Base-by-base conservation (phyloP, 306 rosid genomes). In the Hippophae tibetana region DNA sequence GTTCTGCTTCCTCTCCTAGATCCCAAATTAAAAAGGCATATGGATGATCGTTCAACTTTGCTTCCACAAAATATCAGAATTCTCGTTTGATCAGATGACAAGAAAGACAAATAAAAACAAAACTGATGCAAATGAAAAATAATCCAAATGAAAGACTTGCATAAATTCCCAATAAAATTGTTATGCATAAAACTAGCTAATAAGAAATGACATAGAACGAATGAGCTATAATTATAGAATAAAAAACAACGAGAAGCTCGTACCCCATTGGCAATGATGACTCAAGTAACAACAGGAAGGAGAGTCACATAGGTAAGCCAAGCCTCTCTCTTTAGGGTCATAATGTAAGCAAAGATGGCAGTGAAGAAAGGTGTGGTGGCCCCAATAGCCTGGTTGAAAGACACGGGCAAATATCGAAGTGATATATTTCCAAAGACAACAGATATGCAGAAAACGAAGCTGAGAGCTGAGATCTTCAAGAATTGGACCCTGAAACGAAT, bases 321-420 rank as follows among this genome's bases (percentile, higher is more conserved):
- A 27, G 99, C 97, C 73, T 93, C 99, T 54, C 95, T 75, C 76
- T 89, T 93, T 40, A 89, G 42, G 2, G 99, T 93, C 79, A 93
- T 89, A 10, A 84, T 49, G 65, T 93, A 93, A 43, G 99, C 99
- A 51, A 93, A 93, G 12, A 93, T 79, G 12, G 99, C 99, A 43
- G 99, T 93, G 72, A 93, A 93, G 50, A 93, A 93, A 0, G 99
- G 99, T 6, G 99, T 89, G 7, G 99, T 93, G 2, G 99, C 99
- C 6, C 99, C 99, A 42, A 93, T 61, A 2, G 99, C 99, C 73
- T 93, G 99, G 51, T 86, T 93, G 64, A 93, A 93, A 2, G 95
- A 86, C 0, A 93, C 99, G 1, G 99, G 99, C 54, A 93, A 73
- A 54, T 86, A 93, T 26, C 99, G 70, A 13, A 93, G 84, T 5